phyloP scores from a whole-genome alignment of 495 filamentous ascomycete species.

The Friedmanniomyces endolithicus region DNA sequence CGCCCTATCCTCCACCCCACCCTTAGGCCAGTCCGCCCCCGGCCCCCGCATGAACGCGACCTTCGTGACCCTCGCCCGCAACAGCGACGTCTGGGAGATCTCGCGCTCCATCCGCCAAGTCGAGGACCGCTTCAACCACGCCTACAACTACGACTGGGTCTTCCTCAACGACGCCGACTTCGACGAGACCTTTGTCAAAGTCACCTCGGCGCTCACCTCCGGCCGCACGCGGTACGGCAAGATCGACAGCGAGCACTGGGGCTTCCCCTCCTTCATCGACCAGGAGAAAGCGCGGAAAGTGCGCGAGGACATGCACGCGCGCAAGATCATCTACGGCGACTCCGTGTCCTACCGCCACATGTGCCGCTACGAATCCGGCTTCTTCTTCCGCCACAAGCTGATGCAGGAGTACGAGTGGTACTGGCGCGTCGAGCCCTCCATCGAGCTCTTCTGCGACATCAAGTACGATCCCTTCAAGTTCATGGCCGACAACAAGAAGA shows the following conservation, averaged over 20 bases:
- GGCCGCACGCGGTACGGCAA: conserved; percentile 80
- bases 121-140: conserved; percentile 92
- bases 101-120: conserved; percentile 85
- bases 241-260: conserved; percentile 40
- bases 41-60: conserved; percentile 82
- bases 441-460: conserved; percentile 38
- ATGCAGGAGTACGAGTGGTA: conserved; percentile 38
- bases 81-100: conserved; percentile 91
- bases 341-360: conserved; percentile 49
- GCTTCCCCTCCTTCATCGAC: conserved; percentile 43
- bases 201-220: conserved; percentile 79
- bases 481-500: conserved; percentile 36
- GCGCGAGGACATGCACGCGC: conserved; percentile 41
- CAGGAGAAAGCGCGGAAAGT: conserved; percentile 44
- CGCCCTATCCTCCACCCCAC: conserved; percentile 19
- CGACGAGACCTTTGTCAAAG: conserved; percentile 78
- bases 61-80: conserved; percentile 89
- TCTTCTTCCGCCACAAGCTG: conserved; percentile 38
- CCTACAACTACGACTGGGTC: conserved; percentile 97
- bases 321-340: conserved; percentile 63
- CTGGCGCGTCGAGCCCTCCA: conserved; percentile 37
- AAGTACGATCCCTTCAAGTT: conserved; percentile 36
- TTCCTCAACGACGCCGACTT: conserved; percentile 95
- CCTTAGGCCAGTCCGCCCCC: conserved; percentile 34
- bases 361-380: conserved; percentile 39